Conservation (phyloP, 2,329 filamentous ascomycete genomes). For the Paraphoma sp. region DNA sequence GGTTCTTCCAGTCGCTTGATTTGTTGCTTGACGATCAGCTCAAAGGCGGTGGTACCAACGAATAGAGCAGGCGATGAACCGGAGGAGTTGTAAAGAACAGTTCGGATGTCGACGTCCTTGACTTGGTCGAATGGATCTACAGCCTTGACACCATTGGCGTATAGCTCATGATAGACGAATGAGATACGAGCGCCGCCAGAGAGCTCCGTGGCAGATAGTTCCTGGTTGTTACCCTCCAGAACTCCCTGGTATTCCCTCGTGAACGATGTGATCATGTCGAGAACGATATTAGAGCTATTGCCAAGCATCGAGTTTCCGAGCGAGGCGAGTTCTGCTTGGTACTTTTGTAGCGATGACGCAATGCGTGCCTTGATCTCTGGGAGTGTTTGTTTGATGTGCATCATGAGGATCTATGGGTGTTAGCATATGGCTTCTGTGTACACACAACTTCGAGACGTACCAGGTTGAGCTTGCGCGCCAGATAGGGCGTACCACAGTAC, state of each 20-base stretch:
- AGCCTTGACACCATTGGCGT: slow-evolving; percentile 96
- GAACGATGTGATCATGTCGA: slow-evolving; percentile 99
- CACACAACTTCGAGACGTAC: slow-evolving; percentile 46
- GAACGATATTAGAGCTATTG: slow-evolving; percentile 93
- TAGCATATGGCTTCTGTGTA: slow-evolving; percentile 20
- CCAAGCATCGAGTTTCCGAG: slow-evolving; percentile 94
- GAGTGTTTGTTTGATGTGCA: slow-evolving; percentile 99
- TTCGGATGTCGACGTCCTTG: slow-evolving; percentile 97
- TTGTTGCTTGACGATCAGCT: slow-evolving; percentile 97
- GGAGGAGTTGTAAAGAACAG: slow-evolving; percentile 98
- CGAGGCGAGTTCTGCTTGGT: slow-evolving; percentile 78
- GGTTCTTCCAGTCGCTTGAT: slow-evolving; percentile 97
- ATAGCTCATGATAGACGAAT: slow-evolving; percentile 98
- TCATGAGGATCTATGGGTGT: slow-evolving; percentile 82
- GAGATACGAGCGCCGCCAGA: slow-evolving; percentile 98
- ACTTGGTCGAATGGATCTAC: slow-evolving; percentile 97
- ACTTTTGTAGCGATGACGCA: slow-evolving; percentile 91
- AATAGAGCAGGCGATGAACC: slow-evolving; percentile 96
- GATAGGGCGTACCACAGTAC: slow-evolving; percentile 97
- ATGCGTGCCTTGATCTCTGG: slow-evolving; percentile 99
- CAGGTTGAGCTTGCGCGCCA: slow-evolving; percentile 95
- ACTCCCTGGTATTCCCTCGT: slow-evolving; percentile 97
- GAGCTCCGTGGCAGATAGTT: slow-evolving; percentile 91
- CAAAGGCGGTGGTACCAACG: slow-evolving; percentile 97
- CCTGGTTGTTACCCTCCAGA: slow-evolving; percentile 93